Base-by-base conservation (phyloP, 2,329 filamentous ascomycete species). In the Diplodia intermedia region DNA sequence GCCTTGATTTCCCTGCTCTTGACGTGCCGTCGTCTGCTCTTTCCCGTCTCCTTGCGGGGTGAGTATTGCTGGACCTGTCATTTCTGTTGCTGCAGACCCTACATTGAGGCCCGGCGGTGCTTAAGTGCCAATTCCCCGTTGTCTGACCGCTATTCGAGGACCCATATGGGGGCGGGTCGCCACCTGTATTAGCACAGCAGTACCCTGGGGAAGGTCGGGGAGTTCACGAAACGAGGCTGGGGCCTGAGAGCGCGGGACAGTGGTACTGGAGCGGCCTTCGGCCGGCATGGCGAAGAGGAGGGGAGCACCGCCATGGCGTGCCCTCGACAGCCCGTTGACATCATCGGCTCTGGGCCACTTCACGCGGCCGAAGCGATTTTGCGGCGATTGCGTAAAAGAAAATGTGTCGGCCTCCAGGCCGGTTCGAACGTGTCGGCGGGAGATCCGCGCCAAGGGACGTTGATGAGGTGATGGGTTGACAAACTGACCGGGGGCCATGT, bases 371-470 rank as follows among this genome's bases (percentile, higher is more conserved):
- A 50, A 50, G 31, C 29, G 26, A 62, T 36, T 50, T 62, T 23
- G 57, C 43, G 20, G 26, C 60, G 60, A 63, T 63, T 63, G 60
- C 60, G 60, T 63, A 62, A 63, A 63, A 52, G 60, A 63, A 63
- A 63, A 63, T 4, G 43, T 2, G 7, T 38, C 29, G 47, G n/a
- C 23, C 29, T 52, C 40, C n/a, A 36, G 2, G 23, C 33, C 40
- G 43, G 57, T 62, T 36, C 40, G 29, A 31, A 50, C 36, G 43
- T 15, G 43, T 63, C 47, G 43, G 31, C 60, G 60, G 60, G 60
- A 63, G 60, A 63, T 63, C 60, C 50, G 60, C 60, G 31, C 43
- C 60, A 49, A 63, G 60, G 29, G n/a, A 63, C 15, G 60, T 29
- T 63, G 60, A 63, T 52, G 60, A 63, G 60, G 60, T 63, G 43